A percentile compares a stretch with the other conserved stretches of the same genome.
Evolutionary conservation across 2,329 filamentous ascomycete species (phyloP).

Genomic region (Microthyrium microscopicum): DNA sequence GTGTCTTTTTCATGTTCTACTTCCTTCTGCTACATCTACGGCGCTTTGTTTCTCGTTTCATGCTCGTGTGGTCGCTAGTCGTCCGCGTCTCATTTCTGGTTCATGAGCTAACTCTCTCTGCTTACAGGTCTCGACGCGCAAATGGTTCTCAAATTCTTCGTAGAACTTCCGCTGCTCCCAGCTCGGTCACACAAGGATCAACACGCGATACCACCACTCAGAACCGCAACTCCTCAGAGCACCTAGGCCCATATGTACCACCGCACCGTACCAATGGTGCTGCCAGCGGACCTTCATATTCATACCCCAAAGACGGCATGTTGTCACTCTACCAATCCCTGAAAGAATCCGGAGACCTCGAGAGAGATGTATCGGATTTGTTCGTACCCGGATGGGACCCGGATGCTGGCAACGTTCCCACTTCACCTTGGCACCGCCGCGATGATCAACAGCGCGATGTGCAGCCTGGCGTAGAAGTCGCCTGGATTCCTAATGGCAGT

Average conservation of each 20-base stretch:
- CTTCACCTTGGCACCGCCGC: conserved; percentile 53
- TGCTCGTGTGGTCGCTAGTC: too few species aligned
- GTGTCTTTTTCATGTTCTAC: too few species aligned
- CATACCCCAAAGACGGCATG: conserved; percentile 63
- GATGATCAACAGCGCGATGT: conserved; percentile 53
- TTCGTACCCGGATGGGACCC: conserved; percentile 70
- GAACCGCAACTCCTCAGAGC: conserved; percentile 20
- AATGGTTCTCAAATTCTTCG: conserved; percentile 54
- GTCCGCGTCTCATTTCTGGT: too few species aligned
- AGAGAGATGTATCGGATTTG: conserved; percentile 47
- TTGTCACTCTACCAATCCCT: conserved; percentile 53
- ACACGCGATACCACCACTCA: conserved; percentile 15
- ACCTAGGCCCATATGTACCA: conserved; percentile 39
- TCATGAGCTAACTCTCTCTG: conserved; percentile 11
- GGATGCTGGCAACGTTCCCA: conserved; percentile 46
- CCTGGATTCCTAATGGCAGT: conserved; percentile 65
- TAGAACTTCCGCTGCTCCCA: conserved; percentile 39
- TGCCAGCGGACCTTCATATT: conserved; percentile 44
- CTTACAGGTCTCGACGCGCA: conserved; percentile 41
- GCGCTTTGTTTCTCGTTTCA: too few species aligned
- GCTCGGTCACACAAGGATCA: conserved; percentile 19
- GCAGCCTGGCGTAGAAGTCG: conserved; percentile 72
- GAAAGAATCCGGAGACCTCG: conserved; percentile 34
- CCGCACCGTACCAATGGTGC: conserved; percentile 45
- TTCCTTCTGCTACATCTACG: too few species aligned